Evolutionary conservation across 1,139 yeast species (phyloP).

Genomic region (Suhomyces anneliseae): DNA sequence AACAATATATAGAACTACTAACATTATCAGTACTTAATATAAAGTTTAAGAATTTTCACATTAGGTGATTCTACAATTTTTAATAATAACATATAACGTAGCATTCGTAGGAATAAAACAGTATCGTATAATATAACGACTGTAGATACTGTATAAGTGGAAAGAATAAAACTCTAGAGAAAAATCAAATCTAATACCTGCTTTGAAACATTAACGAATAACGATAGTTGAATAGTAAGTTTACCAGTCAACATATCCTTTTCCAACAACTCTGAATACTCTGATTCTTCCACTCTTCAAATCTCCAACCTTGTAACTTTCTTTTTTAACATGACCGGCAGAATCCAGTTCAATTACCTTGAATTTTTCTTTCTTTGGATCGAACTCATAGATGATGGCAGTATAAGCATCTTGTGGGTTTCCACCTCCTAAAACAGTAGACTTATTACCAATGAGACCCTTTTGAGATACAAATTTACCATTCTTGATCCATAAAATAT

Average conservation of each 20-base stretch:
- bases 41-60: neutral
- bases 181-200: neutral
- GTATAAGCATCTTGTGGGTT: slow-evolving; percentile 23
- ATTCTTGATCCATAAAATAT: slow-evolving; percentile 70
- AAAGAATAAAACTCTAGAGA: too few species aligned
- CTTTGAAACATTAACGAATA: neutral
- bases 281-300: slow-evolving; percentile 78
- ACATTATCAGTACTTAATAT: too few species aligned
- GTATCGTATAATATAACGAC: too few species aligned
- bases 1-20: neutral
- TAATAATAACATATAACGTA: neutral
- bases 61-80: neutral
- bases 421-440: slow-evolving; percentile 42
- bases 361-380: slow-evolving; percentile 70
- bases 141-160: too few species aligned
- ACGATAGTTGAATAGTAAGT: neutral
- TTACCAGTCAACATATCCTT: slow-evolving; percentile 63
- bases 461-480: slow-evolving; percentile 75
- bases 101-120: neutral
- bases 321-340: slow-evolving; percentile 58
- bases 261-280: slow-evolving; percentile 68
- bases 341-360: slow-evolving; percentile 65
- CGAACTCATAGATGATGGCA: slow-evolving; percentile 63
- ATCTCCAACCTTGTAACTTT: slow-evolving; percentile 66
- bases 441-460: slow-evolving; percentile 45